Percentiles rank a stretch among this genome's conserved stretches.
Conservation (phyloP, 1,284 basidiomycete species). For the Tylopilus orsonianus region DNA sequence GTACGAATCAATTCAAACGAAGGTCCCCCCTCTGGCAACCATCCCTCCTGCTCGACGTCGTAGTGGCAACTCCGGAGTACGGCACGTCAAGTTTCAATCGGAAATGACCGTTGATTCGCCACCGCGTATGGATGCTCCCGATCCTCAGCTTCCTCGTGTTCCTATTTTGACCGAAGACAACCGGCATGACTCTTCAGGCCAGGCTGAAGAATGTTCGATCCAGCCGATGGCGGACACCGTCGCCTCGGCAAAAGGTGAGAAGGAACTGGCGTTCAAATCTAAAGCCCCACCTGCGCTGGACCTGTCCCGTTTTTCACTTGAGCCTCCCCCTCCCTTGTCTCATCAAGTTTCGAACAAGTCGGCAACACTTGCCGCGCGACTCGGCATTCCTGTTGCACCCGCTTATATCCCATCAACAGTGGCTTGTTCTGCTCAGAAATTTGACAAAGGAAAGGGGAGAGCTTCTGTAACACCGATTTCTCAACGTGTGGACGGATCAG, state of each 20-base stretch:
- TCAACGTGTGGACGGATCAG: background rate
- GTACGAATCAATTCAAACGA: slow-evolving; percentile 4
- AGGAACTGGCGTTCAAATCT: slow-evolving; percentile 4
- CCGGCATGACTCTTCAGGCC: background rate
- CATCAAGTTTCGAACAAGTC: slow-evolving; percentile 13
- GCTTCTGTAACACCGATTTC: slow-evolving; percentile 3
- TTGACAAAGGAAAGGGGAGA: slow-evolving; percentile 14
- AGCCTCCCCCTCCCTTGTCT: slow-evolving; percentile 2
- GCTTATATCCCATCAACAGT: background rate
- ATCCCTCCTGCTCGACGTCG: slow-evolving; percentile 14
- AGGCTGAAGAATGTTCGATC: background rate
- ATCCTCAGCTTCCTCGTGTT: slow-evolving; percentile 29
- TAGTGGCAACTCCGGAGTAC: background rate
- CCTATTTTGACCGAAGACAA: slow-evolving; percentile 9
- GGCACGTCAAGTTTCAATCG: background rate
- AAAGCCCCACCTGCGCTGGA: slow-evolving; percentile 9
- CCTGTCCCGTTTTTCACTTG: background rate
- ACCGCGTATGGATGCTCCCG: slow-evolving; percentile 16
- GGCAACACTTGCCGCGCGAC: slow-evolving; percentile 8
- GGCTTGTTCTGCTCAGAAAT: background rate
- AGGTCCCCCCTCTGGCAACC: background rate
- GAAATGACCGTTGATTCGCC: background rate
- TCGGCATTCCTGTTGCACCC: slow-evolving; percentile 6
- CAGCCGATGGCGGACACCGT: background rate
- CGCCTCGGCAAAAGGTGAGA: background rate